Base-by-base conservation (phyloP, 306 rosid species). In the barrel medic (Medicago truncatula) region DNA sequence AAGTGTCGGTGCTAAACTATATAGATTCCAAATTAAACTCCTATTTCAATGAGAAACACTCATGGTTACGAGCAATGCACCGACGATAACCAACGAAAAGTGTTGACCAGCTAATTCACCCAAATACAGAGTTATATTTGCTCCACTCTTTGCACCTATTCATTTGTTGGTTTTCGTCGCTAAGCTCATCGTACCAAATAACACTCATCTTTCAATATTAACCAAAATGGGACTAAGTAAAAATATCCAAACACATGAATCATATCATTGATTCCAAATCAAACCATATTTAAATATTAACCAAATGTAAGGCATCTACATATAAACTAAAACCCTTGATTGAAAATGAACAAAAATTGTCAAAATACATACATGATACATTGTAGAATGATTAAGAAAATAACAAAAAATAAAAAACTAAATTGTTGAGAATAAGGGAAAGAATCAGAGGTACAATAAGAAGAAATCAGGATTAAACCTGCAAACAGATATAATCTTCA, bases 401-500 rank as follows among this genome's bases (percentile, higher is more conserved):
- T 25, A 54, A 54, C 25, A 46, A 67, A 58, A 34, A 54, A 40
- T 28, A 12, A 61, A 63, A 63, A 12, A 61, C 16, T 21, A 58
- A 28, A 74, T 12, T 7, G 17, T 17, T 14, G 75, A 76, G 47
- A 17, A 7, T 40, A 62, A 54, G 79, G 59, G 68, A 59, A 59
- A 75, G 28, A 76, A 31, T 9, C 0, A 75, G 5, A 75, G 58
- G 1, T 41, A 75, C 15, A 63, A 38, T 8, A 28, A 28, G 31
- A 7, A 50, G 49, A 85, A 71, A 57, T 54, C 59, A 79, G 82
- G 82, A 72, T 82, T 38, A 70, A 76, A 86, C 80, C 88, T 83
- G 89, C 82, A 82, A 52, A 88, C 12, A 67, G 1, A 46, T 7
- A 67, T 44, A 4, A 28, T 28, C 34, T 5, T 34, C 89, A 94